These are phyloP conservation scores for Apiotrichum montevideense DNA, from an alignment of 1,284 basidiomycete species.

Conservation along the genomic window DNA sequence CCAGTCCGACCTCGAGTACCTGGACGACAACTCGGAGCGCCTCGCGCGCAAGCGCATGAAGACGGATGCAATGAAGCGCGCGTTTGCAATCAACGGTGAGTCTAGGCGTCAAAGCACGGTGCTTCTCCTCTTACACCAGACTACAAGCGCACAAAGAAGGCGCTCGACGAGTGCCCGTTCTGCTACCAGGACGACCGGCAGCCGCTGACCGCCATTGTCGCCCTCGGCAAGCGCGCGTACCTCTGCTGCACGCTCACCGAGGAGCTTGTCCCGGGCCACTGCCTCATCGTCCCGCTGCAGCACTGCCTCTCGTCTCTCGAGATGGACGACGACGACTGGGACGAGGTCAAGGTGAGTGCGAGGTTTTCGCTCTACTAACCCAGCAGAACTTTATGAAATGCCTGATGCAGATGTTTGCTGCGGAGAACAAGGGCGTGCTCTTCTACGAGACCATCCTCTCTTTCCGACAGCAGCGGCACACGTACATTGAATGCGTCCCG, in stretches of 20 bases:
- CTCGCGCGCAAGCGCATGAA: conserved; percentile 91
- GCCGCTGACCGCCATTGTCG: conserved; percentile 77
- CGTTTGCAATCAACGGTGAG: conserved; percentile 88
- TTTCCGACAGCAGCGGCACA: conserved; percentile 81
- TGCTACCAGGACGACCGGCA: conserved; percentile 77
- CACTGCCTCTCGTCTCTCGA: conserved; percentile 88
- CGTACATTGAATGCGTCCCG: conserved; percentile 84
- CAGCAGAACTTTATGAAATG: conserved; percentile 97
- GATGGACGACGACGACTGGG: conserved; percentile 97
- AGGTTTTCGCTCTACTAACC: no score
- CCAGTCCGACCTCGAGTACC: conserved; percentile 82
- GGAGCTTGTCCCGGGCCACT: conserved; percentile 81
- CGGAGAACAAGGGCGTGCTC: conserved; percentile 79
- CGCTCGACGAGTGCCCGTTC: conserved; percentile 74
- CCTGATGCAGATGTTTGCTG: conserved; percentile 86
- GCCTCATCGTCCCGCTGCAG: conserved; percentile 90
- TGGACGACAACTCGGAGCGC: conserved; percentile 92
- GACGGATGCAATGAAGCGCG: conserved; percentile 88
- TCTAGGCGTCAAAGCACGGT: neutral
- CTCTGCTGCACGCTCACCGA: conserved; percentile 80
- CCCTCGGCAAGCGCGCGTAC: conserved; percentile 83
- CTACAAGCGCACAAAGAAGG: conserved; percentile 90
- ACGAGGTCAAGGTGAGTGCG: conserved; percentile 71
- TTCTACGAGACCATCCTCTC: conserved; percentile 90
- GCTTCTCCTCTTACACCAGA: conserved; percentile 52